Conservation (phyloP, 2,329 filamentous ascomycete genomes). For the Didymella sp. region DNA sequence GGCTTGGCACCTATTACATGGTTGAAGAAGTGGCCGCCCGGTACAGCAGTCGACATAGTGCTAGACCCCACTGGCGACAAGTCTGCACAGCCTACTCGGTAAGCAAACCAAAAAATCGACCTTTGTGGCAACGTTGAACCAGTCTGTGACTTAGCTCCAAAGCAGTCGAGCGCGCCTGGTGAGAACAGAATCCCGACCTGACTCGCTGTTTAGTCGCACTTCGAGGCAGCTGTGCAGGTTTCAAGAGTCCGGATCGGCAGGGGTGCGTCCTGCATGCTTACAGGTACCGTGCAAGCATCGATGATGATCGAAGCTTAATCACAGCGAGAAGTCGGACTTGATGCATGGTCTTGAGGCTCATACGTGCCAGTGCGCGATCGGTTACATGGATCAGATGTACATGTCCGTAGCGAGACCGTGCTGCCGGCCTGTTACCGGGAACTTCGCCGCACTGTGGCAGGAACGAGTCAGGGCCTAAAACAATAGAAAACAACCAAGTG, state of each 20-base stretch:
- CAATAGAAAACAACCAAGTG: neutral
- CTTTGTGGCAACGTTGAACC: conserved; percentile 16
- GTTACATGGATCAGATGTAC: conserved; percentile 25
- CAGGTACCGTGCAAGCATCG: conserved; percentile 22
- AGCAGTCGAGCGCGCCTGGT: conserved; percentile 24
- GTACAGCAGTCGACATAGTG: conserved; percentile 33
- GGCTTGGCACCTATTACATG: conserved; percentile 28
- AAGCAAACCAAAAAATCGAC: conserved; percentile 12
- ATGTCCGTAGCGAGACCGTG: conserved; percentile 14
- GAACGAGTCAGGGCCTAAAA: neutral
- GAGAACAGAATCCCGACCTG: conserved; percentile 22
- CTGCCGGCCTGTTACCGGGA: neutral
- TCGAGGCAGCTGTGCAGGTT: conserved; percentile 37
- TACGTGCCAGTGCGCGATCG: conserved; percentile 32
- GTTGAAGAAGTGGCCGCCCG: conserved; percentile 34
- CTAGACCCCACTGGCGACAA: conserved; percentile 28
- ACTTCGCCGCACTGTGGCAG: neutral
- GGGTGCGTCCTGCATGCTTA: conserved; percentile 42
- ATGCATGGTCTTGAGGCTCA: conserved; percentile 32
- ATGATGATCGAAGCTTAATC: conserved; percentile 20
- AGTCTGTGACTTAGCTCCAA: conserved; percentile 24
- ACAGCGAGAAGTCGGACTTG: conserved; percentile 21
- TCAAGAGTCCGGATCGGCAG: conserved; percentile 36
- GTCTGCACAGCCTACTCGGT: conserved; percentile 27
- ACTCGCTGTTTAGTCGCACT: conserved; percentile 28